These are phyloP conservation scores for Eruca vesicaria DNA, from an alignment of 441 rosid genomes.

Conservation along the genomic window DNA sequence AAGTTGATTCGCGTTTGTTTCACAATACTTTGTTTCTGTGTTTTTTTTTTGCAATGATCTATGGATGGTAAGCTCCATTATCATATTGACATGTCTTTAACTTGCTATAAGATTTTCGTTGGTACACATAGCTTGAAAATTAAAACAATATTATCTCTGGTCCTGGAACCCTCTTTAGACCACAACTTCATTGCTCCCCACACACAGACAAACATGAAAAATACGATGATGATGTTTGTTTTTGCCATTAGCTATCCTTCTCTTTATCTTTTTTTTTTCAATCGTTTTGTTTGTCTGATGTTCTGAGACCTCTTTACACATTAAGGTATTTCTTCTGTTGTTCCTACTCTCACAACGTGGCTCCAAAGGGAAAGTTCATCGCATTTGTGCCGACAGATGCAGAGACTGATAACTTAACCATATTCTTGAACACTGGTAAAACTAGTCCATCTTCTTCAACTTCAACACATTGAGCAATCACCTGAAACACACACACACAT, in stretches of 20 bases:
- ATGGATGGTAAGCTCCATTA: background rate
- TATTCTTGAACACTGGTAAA: conserved; percentile 15
- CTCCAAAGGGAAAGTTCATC: conserved; percentile 69
- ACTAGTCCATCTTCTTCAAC: background rate
- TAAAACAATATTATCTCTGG: background rate
- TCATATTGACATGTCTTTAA: background rate
- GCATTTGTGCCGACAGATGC: conserved; percentile 78
- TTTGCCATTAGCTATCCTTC: background rate
- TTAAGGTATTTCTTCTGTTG: conserved; percentile 77
- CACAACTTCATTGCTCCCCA: background rate
- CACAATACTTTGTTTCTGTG: no score
- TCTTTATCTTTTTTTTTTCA: no score
- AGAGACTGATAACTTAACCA: background rate
- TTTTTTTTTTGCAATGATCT: background rate
- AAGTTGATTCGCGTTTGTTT: no score
- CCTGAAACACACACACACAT: background rate
- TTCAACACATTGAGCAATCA: background rate
- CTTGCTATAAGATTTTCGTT: background rate
- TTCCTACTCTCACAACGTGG: conserved; percentile 77
- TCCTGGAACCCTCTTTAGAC: background rate
- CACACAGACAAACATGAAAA: background rate
- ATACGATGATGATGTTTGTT: no score
- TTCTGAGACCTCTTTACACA: background rate
- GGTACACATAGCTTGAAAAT: background rate
- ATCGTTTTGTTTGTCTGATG: background rate